Conservation (phyloP, 2,329 filamentous ascomycete genomes). For the Colletotrichum brevisporum region DNA sequence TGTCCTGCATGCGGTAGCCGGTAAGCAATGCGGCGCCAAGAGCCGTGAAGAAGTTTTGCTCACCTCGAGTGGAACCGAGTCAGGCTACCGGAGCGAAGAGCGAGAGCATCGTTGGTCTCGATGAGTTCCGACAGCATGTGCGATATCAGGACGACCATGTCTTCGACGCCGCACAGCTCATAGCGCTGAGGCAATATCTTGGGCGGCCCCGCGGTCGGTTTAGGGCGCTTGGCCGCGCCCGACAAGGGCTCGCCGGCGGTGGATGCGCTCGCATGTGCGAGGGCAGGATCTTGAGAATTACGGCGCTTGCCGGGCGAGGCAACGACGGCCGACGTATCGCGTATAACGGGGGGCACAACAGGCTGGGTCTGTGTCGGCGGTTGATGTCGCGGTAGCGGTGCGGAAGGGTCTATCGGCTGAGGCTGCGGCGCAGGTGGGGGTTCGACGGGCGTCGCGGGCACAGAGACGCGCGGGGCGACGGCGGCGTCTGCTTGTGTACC, state of each 20-base stretch:
- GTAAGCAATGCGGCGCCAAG: constrained; percentile 40
- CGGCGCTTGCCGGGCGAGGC: constrained; percentile 59
- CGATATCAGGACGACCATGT: constrained; percentile 90
- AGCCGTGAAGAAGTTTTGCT: constrained; percentile 40
- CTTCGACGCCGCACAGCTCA: constrained; percentile 84
- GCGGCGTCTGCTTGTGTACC: constrained; percentile 39
- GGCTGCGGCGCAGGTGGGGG: constrained; percentile 38
- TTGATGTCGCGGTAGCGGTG: constrained; percentile 37
- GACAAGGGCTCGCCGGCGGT: constrained; percentile 44
- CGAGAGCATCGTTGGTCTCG: constrained; percentile 89
- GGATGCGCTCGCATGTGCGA: constrained; percentile 38
- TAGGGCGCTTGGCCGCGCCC: constrained; percentile 65
- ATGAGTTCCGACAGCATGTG: constrained; percentile 98
- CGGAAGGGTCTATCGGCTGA: constrained; percentile 40
- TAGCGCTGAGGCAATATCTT: constrained; percentile 81
- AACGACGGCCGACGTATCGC: constrained; percentile 36
- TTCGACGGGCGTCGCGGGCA: constrained; percentile 45
- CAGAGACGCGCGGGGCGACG: constrained; percentile 46
- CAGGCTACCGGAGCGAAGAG: constrained; percentile 86
- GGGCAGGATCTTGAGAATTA: constrained; percentile 57
- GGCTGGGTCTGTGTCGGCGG: constrained; percentile 31
- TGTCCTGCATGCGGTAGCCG: constrained; percentile 55
- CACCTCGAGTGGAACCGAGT: constrained; percentile 97
- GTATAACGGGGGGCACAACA: constrained; percentile 26
- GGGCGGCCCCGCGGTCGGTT: constrained; percentile 63